A percentile compares a stretch with the other conserved stretches of the same genome.
These are phyloP conservation scores for Chaetomium fimeti DNA, from an alignment of 495 filamentous ascomycete species.

Conservation along the genomic window DNA sequence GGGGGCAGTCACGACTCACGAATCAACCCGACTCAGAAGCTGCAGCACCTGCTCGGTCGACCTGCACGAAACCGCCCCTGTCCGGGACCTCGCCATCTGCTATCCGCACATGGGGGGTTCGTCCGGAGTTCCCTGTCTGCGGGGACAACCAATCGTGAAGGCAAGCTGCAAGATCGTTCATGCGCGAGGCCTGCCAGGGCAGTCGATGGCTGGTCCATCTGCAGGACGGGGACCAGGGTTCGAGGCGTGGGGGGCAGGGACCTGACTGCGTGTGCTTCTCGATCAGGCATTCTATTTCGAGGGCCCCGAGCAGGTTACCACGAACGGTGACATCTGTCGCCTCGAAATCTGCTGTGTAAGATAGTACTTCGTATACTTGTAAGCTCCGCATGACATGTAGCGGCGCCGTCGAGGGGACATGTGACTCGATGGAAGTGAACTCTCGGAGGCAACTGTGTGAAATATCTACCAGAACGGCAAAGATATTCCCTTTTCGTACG, in stretches of 20 bases:
- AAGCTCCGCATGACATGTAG: neutral
- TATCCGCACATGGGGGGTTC: neutral
- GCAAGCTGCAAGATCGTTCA: constrained; percentile 3
- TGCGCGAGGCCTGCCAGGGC: constrained; percentile 7
- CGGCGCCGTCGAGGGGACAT: too few relatives aligned
- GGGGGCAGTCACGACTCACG: neutral
- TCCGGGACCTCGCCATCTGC: neutral
- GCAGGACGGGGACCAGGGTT: constrained; percentile 9
- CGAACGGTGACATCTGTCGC: neutral
- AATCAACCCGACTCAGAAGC: neutral
- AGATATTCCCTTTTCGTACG: neutral
- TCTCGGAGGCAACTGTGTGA: neutral
- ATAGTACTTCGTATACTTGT: too few relatives aligned
- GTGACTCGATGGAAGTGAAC: too few relatives aligned
- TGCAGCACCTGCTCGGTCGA: neutral
- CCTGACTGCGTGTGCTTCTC: neutral
- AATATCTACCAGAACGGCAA: neutral
- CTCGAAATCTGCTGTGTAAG: neutral
- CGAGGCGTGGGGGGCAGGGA: constrained; percentile 1
- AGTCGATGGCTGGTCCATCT: neutral
- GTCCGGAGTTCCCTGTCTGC: neutral
- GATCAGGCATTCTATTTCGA: neutral
- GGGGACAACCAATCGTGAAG: constrained; percentile 4
- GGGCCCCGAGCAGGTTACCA: neutral
- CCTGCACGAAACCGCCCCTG: too few relatives aligned